A percentile compares a stretch with the other conserved stretches of the same genome.
Conservation (phyloP, 495 filamentous ascomycete species). For the Lepidopterella palustris region DNA sequence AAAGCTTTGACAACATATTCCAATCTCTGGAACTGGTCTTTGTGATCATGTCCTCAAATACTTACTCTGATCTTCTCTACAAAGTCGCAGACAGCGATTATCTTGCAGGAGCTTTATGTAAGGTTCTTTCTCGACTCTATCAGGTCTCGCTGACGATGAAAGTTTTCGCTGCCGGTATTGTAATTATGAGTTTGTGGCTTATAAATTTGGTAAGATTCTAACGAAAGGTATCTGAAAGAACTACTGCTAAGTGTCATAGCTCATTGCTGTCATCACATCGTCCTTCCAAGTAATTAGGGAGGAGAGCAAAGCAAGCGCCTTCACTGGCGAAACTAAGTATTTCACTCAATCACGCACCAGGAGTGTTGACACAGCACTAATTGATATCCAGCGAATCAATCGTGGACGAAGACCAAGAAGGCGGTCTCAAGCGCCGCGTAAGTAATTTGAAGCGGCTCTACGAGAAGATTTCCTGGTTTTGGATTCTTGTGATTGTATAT, state of each 20-base stretch:
- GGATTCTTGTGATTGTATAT: slow-evolving; percentile 73
- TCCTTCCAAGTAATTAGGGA: slow-evolving; percentile 98
- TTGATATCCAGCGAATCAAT: not conserved
- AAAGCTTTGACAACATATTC: slow-evolving; percentile 92
- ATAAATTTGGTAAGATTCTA: slow-evolving; percentile 58
- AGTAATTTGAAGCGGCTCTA: slow-evolving; percentile 62
- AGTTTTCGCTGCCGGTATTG: slow-evolving; percentile 73
- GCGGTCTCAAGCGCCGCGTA: slow-evolving; percentile 37
- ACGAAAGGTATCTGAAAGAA: not conserved
- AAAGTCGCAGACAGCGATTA: slow-evolving; percentile 88
- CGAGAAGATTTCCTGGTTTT: slow-evolving; percentile 66
- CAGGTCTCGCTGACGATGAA: slow-evolving; percentile 5
- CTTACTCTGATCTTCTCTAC: slow-evolving; percentile 90
- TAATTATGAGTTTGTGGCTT: slow-evolving; percentile 94
- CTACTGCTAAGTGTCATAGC: slow-evolving; percentile 7
- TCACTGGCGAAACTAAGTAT: slow-evolving; percentile 64
- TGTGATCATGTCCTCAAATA: slow-evolving; percentile 97
- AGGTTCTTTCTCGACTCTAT: slow-evolving; percentile 41
- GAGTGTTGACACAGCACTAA: not conserved
- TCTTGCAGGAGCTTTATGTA: slow-evolving; percentile 57
- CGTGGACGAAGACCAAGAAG: slow-evolving; percentile 36
- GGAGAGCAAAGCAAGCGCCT: slow-evolving; percentile 89
- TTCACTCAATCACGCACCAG: not conserved
- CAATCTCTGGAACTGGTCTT: slow-evolving; percentile 94
- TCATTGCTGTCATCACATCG: slow-evolving; percentile 97